phyloP scores from a whole-genome alignment of 495 filamentous ascomycete species.

The Tricharina praecox region DNA sequence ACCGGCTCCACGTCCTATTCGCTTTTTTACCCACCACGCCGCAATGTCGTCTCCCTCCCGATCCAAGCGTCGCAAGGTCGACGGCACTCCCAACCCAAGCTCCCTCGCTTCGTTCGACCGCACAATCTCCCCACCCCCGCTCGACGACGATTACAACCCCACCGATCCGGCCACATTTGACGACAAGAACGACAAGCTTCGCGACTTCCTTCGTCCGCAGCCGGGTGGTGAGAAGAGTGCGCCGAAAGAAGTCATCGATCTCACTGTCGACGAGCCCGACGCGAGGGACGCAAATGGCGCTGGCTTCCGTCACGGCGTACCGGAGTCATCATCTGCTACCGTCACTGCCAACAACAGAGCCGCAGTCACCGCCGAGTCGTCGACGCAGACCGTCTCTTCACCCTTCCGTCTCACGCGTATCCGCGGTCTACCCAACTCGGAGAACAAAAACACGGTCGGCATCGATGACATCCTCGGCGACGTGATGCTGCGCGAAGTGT shows the following conservation, averaged over 20 bases:
- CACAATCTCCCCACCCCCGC: no score
- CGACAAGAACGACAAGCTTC: background rate
- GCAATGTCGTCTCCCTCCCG: background rate
- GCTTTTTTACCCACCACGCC: no score
- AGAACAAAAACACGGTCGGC: constrained; percentile 51
- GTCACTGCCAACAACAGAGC: no score
- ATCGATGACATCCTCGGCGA: constrained; percentile 62
- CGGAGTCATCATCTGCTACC: background rate
- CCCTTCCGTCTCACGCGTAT: constrained; percentile 63
- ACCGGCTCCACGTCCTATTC: no score
- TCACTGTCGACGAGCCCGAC: constrained; percentile 1
- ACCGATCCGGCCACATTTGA: background rate
- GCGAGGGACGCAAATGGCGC: background rate
- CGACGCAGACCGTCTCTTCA: constrained; percentile 29
- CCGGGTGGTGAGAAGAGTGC: background rate
- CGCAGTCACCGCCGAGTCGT: no score
- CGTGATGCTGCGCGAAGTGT: constrained; percentile 61
- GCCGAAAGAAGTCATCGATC: background rate
- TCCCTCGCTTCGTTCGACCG: background rate
- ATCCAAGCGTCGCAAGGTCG: background rate
- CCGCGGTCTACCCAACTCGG: constrained; percentile 39
- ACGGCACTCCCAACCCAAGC: background rate
- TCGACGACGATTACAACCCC: background rate
- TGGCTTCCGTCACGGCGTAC: background rate
- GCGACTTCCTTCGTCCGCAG: background rate